Conservation (phyloP, 495 filamentous ascomycete species). For the Hyaloscypha variabilis region DNA sequence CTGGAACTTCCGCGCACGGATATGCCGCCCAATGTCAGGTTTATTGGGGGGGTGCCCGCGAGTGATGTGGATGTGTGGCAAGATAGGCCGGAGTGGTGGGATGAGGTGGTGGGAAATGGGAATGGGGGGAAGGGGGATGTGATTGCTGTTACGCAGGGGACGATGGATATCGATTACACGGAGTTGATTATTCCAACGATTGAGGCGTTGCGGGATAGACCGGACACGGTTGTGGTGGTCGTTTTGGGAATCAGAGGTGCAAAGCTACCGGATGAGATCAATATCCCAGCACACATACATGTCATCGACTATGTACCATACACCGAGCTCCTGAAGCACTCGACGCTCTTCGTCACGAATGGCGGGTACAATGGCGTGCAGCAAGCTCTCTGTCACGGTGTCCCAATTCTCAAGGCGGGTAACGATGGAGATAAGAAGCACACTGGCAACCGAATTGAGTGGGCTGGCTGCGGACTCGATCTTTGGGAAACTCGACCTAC, state of each 20-base stretch:
- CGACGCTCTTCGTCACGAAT: conserved; percentile 39
- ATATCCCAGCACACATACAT: conserved; percentile 30
- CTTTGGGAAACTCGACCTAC: conserved; percentile 34
- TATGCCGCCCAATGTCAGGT: conserved; percentile 36
- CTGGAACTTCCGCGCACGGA: conserved; percentile 41
- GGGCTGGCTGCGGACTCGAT: conserved; percentile 38
- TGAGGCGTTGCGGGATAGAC: conserved; percentile 30
- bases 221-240: conserved; percentile 38
- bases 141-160: conserved; percentile 39
- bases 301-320: conserved; percentile 43
- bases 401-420: conserved; percentile 38
- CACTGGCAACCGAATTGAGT: conserved; percentile 34
- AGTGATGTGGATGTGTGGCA: conserved; percentile 17
- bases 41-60: conserved; percentile 38
- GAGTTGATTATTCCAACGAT: conserved; percentile 37
- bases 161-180: conserved; percentile 28
- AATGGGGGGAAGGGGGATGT: conserved; percentile 32
- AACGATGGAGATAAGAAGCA: conserved; percentile 39
- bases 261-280: conserved; percentile 20
- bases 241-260: conserved; percentile 35
- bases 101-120: conserved; percentile 21
- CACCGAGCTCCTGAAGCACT: conserved; percentile 34
- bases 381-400: conserved; percentile 36
- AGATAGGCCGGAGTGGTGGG: conserved; percentile 36
- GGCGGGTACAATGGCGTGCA: conserved; percentile 39